Percentiles rank a stretch among this genome's conserved stretches.
phyloP scores from a whole-genome alignment of 1,284 basidiomycete genomes.

The Ustilago curta region DNA sequence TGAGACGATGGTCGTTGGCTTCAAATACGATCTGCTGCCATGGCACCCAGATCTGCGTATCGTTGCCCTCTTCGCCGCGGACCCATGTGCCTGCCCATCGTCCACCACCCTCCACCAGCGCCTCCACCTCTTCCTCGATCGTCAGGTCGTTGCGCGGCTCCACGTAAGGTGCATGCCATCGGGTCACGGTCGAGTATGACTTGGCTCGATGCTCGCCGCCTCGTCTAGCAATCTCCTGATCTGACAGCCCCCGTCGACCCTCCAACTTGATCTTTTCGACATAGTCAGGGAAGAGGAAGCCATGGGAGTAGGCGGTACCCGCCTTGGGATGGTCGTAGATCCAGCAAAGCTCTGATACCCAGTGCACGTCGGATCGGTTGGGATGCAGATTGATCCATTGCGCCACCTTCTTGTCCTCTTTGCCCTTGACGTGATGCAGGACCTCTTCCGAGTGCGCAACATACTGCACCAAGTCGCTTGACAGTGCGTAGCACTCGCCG shows the following conservation, averaged over 20 bases:
- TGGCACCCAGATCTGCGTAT: constrained; percentile 53
- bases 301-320: constrained; percentile 89
- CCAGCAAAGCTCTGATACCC: constrained; percentile 94
- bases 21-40: constrained; percentile 68
- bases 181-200: constrained; percentile 86
- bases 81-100: constrained; percentile 73
- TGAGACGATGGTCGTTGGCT: constrained; percentile 63
- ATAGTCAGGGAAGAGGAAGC: constrained; percentile 95
- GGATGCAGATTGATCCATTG: constrained; percentile 94
- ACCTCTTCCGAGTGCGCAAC: constrained; percentile 80
- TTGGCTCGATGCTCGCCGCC: constrained; percentile 72
- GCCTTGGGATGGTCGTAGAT: constrained; percentile 97
- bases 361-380: constrained; percentile 81
- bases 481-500: constrained; percentile 92
- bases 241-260: constrained; percentile 69
- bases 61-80: constrained; percentile 52
- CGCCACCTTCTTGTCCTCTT: constrained; percentile 92
- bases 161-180: constrained; percentile 83
- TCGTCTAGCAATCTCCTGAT: constrained; percentile 66
- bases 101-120: constrained; percentile 84
- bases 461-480: constrained; percentile 90
- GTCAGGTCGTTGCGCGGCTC: constrained; percentile 79
- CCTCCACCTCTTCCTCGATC: constrained; percentile 83
- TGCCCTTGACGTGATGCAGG: constrained; percentile 79
- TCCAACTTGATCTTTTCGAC: constrained; percentile 76